Conservation (phyloP, 176 grass and related monocot genomes). For the Zizania latifolia region DNA sequence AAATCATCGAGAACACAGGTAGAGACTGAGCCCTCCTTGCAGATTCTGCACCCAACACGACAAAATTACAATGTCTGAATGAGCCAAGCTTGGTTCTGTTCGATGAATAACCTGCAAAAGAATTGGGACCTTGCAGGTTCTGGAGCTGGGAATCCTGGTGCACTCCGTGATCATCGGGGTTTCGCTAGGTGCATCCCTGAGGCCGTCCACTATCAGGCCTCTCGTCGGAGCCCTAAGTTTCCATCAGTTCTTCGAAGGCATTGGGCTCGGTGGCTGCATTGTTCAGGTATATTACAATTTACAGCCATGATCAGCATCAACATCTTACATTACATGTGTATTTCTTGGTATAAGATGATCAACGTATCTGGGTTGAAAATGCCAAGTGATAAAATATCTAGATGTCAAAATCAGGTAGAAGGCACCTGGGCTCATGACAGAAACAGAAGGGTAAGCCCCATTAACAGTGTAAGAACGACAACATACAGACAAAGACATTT, state of each 20-base stretch:
- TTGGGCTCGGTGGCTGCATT: slow-evolving; percentile 83
- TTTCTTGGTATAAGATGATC: not conserved
- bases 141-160: slow-evolving; percentile 88
- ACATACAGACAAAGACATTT: slow-evolving; percentile 26
- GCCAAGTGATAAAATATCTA: not conserved
- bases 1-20: not conserved
- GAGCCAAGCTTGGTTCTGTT: not conserved
- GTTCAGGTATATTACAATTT: slow-evolving; percentile 55
- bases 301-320: not conserved
- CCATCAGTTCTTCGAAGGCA: slow-evolving; percentile 91
- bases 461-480: not conserved
- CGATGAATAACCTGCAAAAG: not conserved
- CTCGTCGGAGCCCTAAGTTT: slow-evolving; percentile 78
- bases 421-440: not conserved
- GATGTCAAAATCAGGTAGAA: slow-evolving; percentile 9
- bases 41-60: slow-evolving; percentile 22
- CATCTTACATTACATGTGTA: not conserved
- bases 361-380: not conserved
- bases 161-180: slow-evolving; percentile 90
- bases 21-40: not conserved
- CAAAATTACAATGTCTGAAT: not conserved
- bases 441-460: not conserved
- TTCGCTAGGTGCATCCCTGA: slow-evolving; percentile 56
- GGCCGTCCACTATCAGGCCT: slow-evolving; percentile 66
- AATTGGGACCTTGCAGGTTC: slow-evolving; percentile 38